Conservation (phyloP, 306 rosid genomes). For the Calophaca sinica region DNA sequence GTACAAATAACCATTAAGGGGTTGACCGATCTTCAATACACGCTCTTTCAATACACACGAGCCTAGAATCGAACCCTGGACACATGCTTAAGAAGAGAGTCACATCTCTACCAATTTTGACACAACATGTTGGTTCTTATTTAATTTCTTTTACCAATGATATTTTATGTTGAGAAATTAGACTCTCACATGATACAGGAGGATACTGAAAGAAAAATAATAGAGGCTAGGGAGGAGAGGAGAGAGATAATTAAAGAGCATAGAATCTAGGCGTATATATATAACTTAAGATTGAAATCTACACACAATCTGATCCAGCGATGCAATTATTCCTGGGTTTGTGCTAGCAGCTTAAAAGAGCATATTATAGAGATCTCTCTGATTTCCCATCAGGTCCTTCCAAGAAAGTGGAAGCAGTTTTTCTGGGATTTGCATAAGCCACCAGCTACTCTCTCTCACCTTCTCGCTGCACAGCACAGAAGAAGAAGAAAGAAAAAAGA, state of each 20-base stretch:
- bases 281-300: slow-evolving; percentile 68
- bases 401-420: slow-evolving; percentile 18
- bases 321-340: slow-evolving; percentile 78
- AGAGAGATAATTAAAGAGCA: slow-evolving; percentile 55
- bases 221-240: slow-evolving; percentile 50
- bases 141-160: background rate
- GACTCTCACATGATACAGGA: slow-evolving; percentile 35
- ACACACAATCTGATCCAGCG: slow-evolving; percentile 98
- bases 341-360: slow-evolving; percentile 61
- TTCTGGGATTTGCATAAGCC: slow-evolving; percentile 59
- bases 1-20: no score
- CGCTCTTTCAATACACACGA: no score
- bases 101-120: no score
- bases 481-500: slow-evolving; percentile 20
- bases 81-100: no score
- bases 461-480: slow-evolving; percentile 21
- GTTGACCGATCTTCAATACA: no score
- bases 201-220: slow-evolving; percentile 41
- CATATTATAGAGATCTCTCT: slow-evolving; percentile 59
- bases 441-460: background rate
- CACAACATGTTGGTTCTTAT: background rate
- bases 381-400: slow-evolving; percentile 44
- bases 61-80: no score
- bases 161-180: slow-evolving; percentile 10
- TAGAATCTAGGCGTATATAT: slow-evolving; percentile 81